Evolutionary conservation across 2,329 filamentous ascomycete genomes (phyloP).

Genomic region (Fusarium beomiforme): DNA sequence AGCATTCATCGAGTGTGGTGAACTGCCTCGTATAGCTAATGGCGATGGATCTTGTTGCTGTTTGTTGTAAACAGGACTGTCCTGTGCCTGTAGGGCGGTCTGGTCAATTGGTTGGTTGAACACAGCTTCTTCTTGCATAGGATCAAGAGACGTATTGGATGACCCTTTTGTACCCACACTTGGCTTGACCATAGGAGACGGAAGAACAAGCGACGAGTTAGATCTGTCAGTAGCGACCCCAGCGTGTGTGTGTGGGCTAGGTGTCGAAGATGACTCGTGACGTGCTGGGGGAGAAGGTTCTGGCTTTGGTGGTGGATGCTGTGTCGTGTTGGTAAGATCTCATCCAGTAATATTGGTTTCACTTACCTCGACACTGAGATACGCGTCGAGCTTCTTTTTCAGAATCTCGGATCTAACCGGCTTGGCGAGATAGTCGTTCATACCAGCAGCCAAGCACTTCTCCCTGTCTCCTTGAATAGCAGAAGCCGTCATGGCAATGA

Average conservation of each 20-base stretch:
- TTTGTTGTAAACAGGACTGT: conserved; percentile 41
- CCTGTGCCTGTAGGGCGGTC: conserved; percentile 37
- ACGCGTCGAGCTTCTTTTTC: conserved; percentile 79
- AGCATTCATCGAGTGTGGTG: conserved; percentile 34
- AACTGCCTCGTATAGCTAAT: conserved; percentile 37
- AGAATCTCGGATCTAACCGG: conserved; percentile 90
- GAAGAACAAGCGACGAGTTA: conserved; percentile 11
- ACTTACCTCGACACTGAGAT: conserved; percentile 55
- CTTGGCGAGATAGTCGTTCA: conserved; percentile 98
- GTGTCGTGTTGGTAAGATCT: conserved; percentile 16
- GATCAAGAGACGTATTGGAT: conserved; percentile 34
- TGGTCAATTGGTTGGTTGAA: conserved; percentile 48
- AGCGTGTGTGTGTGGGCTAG: conserved; percentile 16
- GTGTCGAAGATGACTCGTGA: neutral
- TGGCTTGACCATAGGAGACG: conserved; percentile 9
- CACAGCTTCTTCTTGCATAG: conserved; percentile 47
- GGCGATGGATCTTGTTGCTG: conserved; percentile 31
- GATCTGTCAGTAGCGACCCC: conserved; percentile 10
- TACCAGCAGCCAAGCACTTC: conserved; percentile 93
- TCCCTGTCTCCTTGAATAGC: conserved; percentile 95
- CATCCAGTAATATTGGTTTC: neutral
- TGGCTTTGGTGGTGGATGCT: conserved; percentile 24
- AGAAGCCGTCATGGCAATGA: conserved; percentile 97
- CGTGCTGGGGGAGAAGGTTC: conserved; percentile 6
- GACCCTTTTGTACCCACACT: neutral